phyloP scores from a whole-genome alignment of 2,329 filamentous ascomycete genomes.

The Teratosphaeria pseudoeucalypti region DNA sequence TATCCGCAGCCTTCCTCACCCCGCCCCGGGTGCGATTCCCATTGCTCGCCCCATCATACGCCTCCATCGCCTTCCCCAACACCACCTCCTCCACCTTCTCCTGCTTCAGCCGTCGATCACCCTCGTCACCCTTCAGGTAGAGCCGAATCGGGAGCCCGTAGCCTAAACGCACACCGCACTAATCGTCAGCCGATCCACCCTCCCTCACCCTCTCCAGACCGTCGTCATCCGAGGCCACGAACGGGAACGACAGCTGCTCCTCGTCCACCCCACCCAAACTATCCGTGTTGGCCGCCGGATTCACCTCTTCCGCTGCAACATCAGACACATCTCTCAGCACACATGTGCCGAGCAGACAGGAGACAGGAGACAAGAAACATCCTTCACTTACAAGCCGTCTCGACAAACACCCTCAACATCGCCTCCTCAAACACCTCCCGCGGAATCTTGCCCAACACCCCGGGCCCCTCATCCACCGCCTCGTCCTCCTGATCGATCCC shows the following conservation, averaged over 20 bases:
- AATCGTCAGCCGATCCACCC: slow-evolving; percentile 8
- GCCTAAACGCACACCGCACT: slow-evolving; percentile 31
- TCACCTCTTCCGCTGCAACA: slow-evolving; percentile 14
- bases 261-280: slow-evolving; percentile 9
- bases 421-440: slow-evolving; percentile 57
- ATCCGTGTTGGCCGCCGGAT: slow-evolving; percentile 14
- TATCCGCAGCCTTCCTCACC: slow-evolving; percentile 66
- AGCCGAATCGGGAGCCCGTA: slow-evolving; percentile 47
- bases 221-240: slow-evolving; percentile 8
- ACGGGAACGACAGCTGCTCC: slow-evolving; percentile 12
- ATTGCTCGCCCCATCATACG: slow-evolving; percentile 75
- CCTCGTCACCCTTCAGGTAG: slow-evolving; percentile 48
- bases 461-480: slow-evolving; percentile 29
- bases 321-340: neutral
- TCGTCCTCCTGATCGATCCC: slow-evolving; percentile 39
- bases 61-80: slow-evolving; percentile 52
- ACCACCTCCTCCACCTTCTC: slow-evolving; percentile 50
- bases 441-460: slow-evolving; percentile 49
- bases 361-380: neutral
- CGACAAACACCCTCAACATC: slow-evolving; percentile 57
- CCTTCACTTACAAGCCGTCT: slow-evolving; percentile 23
- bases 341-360: neutral
- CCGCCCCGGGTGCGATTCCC: slow-evolving; percentile 66
- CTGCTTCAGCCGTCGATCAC: slow-evolving; percentile 38
- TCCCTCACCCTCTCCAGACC: slow-evolving; percentile 1